A percentile compares a stretch with the other conserved stretches of the same genome.
These are phyloP conservation scores for Chytridiales sp. DNA, from an alignment of 371 early-diverging fungal genomes.

Conservation along the genomic window DNA sequence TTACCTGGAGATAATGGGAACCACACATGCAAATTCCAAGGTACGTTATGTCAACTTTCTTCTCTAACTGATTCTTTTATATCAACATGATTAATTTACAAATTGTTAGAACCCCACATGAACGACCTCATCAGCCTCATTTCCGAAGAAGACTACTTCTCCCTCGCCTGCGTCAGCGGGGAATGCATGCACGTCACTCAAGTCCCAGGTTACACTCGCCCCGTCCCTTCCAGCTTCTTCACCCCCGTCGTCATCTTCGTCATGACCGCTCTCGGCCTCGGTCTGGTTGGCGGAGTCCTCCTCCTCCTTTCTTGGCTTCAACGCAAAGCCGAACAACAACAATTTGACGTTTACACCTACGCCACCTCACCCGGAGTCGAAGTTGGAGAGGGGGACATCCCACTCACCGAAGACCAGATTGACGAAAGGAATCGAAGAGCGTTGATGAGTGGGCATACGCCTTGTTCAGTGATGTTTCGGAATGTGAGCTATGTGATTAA, in stretches of 20 bases:
- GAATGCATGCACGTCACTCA: conserved; percentile 88
- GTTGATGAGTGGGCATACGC: conserved; percentile 38
- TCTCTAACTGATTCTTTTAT: conserved; percentile 25
- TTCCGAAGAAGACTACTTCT: conserved; percentile 57
- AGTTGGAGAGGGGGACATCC: conserved; percentile 12
- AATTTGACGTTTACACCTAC: too few relatives aligned
- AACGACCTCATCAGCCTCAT: conserved; percentile 36
- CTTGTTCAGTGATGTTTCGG: conserved; percentile 46
- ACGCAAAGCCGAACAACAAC: conserved; percentile 12
- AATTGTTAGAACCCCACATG: conserved; percentile 36
- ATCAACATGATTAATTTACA: not conserved
- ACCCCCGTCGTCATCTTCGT: conserved; percentile 25
- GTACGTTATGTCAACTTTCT: conserved; percentile 37
- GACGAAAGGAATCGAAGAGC: conserved; percentile 16
- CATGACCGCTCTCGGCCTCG: conserved; percentile 26
- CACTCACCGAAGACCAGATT: conserved; percentile 21
- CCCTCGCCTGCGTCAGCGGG: conserved; percentile 46
- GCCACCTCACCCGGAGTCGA: conserved; percentile 2
- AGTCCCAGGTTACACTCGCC: conserved; percentile 68
- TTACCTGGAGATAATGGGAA: conserved; percentile 5
- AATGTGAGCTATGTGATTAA: conserved; percentile 38
- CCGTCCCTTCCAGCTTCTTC: conserved; percentile 18
- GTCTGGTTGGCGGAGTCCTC: conserved; percentile 25
- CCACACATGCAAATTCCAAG: conserved; percentile 27
- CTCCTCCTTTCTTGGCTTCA: conserved; percentile 20